Evolutionary conservation across 106 monocot genomes (phyloP), one percentile per base, ranked within the genome.

Genomic region (Triglochin maritima): DNA sequence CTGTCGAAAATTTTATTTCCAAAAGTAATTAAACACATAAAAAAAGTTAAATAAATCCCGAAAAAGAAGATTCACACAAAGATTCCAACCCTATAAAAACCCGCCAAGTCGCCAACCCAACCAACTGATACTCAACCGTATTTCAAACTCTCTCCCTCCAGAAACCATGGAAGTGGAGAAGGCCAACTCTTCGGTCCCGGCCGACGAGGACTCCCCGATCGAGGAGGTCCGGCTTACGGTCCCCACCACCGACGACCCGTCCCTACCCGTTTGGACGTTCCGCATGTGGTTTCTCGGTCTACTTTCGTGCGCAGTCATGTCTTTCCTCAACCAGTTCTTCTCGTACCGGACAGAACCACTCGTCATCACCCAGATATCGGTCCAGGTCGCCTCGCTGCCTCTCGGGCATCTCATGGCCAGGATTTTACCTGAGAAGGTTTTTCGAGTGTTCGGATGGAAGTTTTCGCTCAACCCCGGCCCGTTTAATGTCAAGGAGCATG

Each of bases 301-400:
- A 8, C n/a, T 90, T 17, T 87, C 90, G 10, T 90, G 90, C 87
- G 69, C 68, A 29, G 65, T 85, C 60, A 61, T 94, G 77, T 85
- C 90, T 9, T 90, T 94, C 77, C 79, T 94, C 42, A 94, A 94
- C 84, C 94, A 94, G 82, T 94, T 94, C 84, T 94, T 94, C 77
- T 56, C 83, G 17, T 94, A 94, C 81, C 80, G 94, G 7, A 84
- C 89, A 7, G 80, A 94, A 81, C 94, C 84, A 5, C 85, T 95
- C 56, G 52, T 90, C 69, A 81, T 95, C 74, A 85, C 85, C 45
- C 90, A 90, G 81, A 95, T 95, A 85, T 90, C 90, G 13, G 80
- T 95, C 62, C 90, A 85, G 90, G 85, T 95, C 52, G 94, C 94
- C 3, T 87, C 94, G 12, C 87, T 95, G 71, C 94, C 94, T 12